These are phyloP conservation scores for Fusarium avenaceum DNA, from an alignment of 2,329 filamentous ascomycete genomes.

Conservation along the genomic window DNA sequence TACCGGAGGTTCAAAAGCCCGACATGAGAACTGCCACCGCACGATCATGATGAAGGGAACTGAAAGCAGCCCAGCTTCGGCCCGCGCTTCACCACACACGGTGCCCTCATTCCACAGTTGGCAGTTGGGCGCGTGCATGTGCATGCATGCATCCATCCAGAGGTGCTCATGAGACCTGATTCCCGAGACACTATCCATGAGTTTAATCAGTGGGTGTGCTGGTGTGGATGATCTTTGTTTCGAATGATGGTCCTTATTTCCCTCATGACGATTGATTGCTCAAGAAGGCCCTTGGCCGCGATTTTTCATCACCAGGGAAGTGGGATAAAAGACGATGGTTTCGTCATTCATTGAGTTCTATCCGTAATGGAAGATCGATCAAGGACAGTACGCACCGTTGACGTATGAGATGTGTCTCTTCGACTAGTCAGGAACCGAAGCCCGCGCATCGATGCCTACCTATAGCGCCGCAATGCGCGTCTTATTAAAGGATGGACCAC, in stretches of 20 bases:
- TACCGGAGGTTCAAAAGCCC: constrained; percentile 14
- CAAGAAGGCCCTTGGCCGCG: constrained; percentile 21
- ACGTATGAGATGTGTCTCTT: constrained; percentile 36
- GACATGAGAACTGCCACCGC: constrained; percentile 12
- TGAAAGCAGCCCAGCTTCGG: background rate
- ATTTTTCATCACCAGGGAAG: constrained; percentile 17
- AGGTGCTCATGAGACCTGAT: constrained; percentile 44
- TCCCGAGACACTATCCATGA: constrained; percentile 38
- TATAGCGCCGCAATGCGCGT: constrained; percentile 37
- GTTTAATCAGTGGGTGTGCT: constrained; percentile 33
- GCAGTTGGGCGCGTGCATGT: constrained; percentile 42
- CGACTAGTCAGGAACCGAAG: constrained; percentile 44
- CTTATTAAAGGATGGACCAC: constrained; percentile 27
- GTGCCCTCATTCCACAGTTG: constrained; percentile 16
- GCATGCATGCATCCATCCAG: constrained; percentile 11
- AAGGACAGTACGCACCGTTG: constrained; percentile 30
- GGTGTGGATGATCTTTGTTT: constrained; percentile 23
- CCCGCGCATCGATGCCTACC: constrained; percentile 29
- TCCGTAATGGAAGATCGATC: constrained; percentile 17
- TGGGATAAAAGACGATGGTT: constrained; percentile 11
- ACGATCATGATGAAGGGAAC: constrained; percentile 18
- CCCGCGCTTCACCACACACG: constrained; percentile 9
- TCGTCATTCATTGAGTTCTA: constrained; percentile 35
- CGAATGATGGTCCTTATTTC: constrained; percentile 23
- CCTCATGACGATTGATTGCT: constrained; percentile 20